Evolutionary conservation across 2,329 filamentous ascomycete genomes (phyloP).

Genomic region (Botryotinia narcissicola): DNA sequence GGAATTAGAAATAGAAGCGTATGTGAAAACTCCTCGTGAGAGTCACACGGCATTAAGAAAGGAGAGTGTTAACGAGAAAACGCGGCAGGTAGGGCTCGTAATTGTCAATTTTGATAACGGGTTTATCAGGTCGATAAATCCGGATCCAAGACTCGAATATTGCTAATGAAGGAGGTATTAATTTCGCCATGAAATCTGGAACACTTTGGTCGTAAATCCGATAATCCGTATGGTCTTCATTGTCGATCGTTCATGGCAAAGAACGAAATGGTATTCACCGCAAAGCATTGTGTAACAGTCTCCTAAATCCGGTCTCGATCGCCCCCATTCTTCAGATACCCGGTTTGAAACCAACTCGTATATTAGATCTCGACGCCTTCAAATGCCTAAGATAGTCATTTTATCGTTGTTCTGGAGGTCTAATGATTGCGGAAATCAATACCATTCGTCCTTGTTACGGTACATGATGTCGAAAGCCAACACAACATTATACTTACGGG

Average conservation of each 20-base stretch:
- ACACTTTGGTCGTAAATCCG: slow-evolving; percentile 8
- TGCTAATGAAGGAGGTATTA: background rate
- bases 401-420: background rate
- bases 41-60: background rate
- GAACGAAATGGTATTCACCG: slow-evolving; percentile 13
- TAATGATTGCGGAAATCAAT: background rate
- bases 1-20: background rate
- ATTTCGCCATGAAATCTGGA: slow-evolving; percentile 1
- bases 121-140: background rate
- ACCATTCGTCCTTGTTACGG: slow-evolving; percentile 5
- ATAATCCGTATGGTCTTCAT: background rate
- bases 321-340: slow-evolving; percentile 8
- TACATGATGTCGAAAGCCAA: background rate
- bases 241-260: slow-evolving; percentile 15
- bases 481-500: slow-evolving; percentile 6
- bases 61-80: too few species aligned
- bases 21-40: background rate
- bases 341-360: background rate
- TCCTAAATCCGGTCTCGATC: slow-evolving; percentile 7
- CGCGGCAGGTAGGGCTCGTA: background rate
- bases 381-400: slow-evolving; percentile 3
- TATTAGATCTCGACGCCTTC: slow-evolving; percentile 7
- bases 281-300: slow-evolving; percentile 14
- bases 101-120: background rate
- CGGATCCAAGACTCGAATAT: slow-evolving; percentile 8